These are phyloP conservation scores for Rhizomucor pusillus DNA, from an alignment of 371 early-diverging fungal genomes.

Conservation along the genomic window DNA sequence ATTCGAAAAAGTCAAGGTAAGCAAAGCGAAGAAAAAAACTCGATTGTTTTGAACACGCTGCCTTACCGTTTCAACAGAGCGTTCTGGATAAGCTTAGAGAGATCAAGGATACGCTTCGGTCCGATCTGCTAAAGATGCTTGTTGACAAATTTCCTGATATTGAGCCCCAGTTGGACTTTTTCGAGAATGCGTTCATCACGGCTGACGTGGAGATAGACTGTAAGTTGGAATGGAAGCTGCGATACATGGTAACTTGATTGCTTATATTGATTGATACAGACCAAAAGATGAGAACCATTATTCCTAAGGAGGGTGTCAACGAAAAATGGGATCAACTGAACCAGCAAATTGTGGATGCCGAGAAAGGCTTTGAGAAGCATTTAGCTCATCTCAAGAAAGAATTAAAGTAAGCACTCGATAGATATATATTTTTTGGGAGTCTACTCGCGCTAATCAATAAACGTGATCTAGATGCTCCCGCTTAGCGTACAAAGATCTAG, in stretches of 20 bases:
- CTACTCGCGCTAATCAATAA: neutral
- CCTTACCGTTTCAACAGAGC: too few relatives aligned
- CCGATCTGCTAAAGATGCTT: conserved; percentile 39
- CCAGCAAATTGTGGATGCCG: conserved; percentile 52
- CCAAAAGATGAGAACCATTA: conserved; percentile 53
- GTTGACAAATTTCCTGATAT: conserved; percentile 55
- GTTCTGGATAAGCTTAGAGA: conserved; percentile 1
- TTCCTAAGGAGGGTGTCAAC: conserved; percentile 76
- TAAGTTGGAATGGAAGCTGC: conserved; percentile 11
- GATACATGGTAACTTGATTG: conserved; percentile 1
- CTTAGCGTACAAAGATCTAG: conserved; percentile 82
- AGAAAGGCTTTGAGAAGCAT: conserved; percentile 65
- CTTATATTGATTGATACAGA: conserved; percentile 16
- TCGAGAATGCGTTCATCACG: conserved; percentile 71
- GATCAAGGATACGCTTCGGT: conserved; percentile 29
- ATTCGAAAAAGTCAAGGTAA: conserved; percentile 56
- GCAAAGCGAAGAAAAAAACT: conserved; percentile 7
- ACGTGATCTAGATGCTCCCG: conserved; percentile 37
- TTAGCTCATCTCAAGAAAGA: conserved; percentile 58
- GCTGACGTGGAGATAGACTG: conserved; percentile 68
- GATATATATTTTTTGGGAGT: neutral
- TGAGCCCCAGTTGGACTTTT: conserved; percentile 53
- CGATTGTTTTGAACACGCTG: too few relatives aligned
- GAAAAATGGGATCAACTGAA: conserved; percentile 70
- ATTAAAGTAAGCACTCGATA: conserved; percentile 51